A percentile compares a stretch with the other conserved stretches of the same genome.
Evolutionary conservation across 2,329 filamentous ascomycete genomes (phyloP).

Genomic region (Arachnopeziza araneosa): DNA sequence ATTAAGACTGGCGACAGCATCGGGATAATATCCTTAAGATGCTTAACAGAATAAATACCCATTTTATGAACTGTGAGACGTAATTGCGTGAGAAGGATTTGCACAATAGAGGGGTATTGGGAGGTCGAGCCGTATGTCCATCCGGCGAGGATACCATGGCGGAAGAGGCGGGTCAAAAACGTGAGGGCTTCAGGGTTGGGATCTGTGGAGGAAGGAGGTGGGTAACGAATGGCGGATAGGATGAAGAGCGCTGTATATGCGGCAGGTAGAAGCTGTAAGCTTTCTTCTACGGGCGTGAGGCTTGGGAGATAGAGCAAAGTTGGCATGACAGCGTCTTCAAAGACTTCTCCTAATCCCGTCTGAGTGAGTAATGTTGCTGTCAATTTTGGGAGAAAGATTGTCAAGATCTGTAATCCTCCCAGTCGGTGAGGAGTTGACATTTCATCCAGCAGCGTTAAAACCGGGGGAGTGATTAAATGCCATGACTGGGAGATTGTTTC

Average conservation of each 20-base stretch:
- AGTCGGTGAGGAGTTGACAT: slow-evolving; percentile 45
- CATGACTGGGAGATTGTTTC: slow-evolving; percentile 50
- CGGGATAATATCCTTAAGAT: slow-evolving; percentile 64
- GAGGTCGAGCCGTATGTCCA: slow-evolving; percentile 47
- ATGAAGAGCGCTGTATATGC: slow-evolving; percentile 63
- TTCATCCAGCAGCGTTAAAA: slow-evolving; percentile 66
- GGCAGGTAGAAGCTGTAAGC: slow-evolving; percentile 54
- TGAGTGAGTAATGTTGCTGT: slow-evolving; percentile 44
- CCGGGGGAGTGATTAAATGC: slow-evolving; percentile 58
- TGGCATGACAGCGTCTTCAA: slow-evolving; percentile 64
- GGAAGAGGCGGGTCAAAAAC: slow-evolving; percentile 49
- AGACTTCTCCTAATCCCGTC: slow-evolving; percentile 62
- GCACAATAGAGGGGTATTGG: slow-evolving; percentile 51
- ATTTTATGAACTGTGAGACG: slow-evolving; percentile 47
- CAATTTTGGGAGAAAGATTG: slow-evolving; percentile 49
- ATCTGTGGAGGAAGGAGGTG: not conserved
- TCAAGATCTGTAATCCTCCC: slow-evolving; percentile 50
- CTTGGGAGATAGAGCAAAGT: slow-evolving; percentile 71
- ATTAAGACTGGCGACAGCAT: slow-evolving; percentile 59
- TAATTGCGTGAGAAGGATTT: slow-evolving; percentile 49
- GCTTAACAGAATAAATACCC: slow-evolving; percentile 58
- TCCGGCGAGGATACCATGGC: slow-evolving; percentile 49
- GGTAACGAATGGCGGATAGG: slow-evolving; percentile 37
- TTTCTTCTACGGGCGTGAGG: slow-evolving; percentile 69
- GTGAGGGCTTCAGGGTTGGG: slow-evolving; percentile 18